phyloP scores from a whole-genome alignment of 495 filamentous ascomycete species.

The Podospora australis region DNA sequence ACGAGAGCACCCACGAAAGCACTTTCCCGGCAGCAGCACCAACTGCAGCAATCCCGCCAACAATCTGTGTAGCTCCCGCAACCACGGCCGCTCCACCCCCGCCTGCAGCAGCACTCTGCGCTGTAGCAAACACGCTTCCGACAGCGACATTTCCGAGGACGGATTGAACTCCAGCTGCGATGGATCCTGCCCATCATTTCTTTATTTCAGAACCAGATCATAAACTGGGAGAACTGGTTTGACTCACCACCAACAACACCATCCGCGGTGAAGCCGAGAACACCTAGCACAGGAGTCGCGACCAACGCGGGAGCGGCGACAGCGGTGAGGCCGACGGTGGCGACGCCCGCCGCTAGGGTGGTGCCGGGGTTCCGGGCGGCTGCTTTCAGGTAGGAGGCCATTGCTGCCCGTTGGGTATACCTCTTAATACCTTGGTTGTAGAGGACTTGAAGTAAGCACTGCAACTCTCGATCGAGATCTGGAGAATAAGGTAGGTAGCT shows the following conservation, averaged over 20 bases:
- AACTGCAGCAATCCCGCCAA: not conserved
- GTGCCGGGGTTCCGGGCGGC: not conserved
- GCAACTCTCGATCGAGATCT: too few species aligned
- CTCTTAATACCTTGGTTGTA: too few species aligned
- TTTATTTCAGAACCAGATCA: not conserved
- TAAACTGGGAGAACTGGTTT: not conserved
- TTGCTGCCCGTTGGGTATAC: too few species aligned
- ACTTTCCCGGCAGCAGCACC: not conserved
- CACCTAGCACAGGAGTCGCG: not conserved
- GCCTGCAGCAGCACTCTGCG: constrained; percentile 14
- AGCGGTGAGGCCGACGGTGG: not conserved
- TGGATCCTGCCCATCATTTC: constrained; percentile 9
- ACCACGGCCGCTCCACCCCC: constrained; percentile 3
- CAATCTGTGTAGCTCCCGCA: not conserved
- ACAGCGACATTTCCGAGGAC: constrained; percentile 13
- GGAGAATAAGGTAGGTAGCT: too few species aligned
- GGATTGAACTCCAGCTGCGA: constrained; percentile 12
- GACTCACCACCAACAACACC: not conserved
- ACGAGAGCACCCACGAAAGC: too few species aligned
- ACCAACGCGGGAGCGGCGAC: not conserved
- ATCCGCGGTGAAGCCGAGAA: not conserved
- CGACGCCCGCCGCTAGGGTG: not conserved
- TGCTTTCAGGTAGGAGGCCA: too few species aligned
- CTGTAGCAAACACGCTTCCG: constrained; percentile 12
- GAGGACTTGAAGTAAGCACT: too few species aligned